Base-by-base conservation (phyloP, 2,329 filamentous ascomycete genomes). In the Pyricularia pennisetigena region DNA sequence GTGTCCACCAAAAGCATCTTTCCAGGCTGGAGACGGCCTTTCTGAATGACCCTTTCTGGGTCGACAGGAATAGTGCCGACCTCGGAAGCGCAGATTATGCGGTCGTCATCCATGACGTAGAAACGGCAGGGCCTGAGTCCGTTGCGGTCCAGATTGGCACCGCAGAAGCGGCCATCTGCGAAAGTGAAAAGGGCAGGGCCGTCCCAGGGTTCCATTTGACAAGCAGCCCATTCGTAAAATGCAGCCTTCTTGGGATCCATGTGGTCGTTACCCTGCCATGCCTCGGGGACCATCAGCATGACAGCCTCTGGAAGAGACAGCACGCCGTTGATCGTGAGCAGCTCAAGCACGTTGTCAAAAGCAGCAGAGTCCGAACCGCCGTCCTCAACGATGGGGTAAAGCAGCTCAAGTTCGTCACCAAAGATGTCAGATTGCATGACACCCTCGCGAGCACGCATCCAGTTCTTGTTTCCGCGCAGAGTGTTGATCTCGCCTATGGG, bases 141-240 rank as follows among this genome's bases (percentile, higher is more conserved):
- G 76, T 98, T 98, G 79, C 94, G 89, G 81, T 98, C 94, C 28
- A 98, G 85, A 78, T 97, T 98, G 72, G 94, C 94, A 85, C 94
- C 94, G 75, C 94, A 98, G 84, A 95, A 98, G 71, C 94, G 90
- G 70, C 94, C 94, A 78, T 98, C 94, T 30, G 94, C 93, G 80
- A 98, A 98, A 7, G 94, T 97, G 83, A 98, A 98, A 35, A 98
- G 87, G 68, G 94, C 94, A 41, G 94, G 94, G 23, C 94, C 94
- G 79, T 98, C 94, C 94, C 94, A 98, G 20, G 94, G 94, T 82
- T 98, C 94, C 94, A 98, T 98, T 84, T 97, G 91, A 79, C 94
- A 98, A 72, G 93, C 94, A 75, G 94, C 94, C 93, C 94, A 98
- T 79, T 98, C 94, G 81, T 98, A 98, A 81, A 97, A 98, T 67